Conservation (phyloP, 768 basidiomycete species). For the Trametes cingulata region DNA sequence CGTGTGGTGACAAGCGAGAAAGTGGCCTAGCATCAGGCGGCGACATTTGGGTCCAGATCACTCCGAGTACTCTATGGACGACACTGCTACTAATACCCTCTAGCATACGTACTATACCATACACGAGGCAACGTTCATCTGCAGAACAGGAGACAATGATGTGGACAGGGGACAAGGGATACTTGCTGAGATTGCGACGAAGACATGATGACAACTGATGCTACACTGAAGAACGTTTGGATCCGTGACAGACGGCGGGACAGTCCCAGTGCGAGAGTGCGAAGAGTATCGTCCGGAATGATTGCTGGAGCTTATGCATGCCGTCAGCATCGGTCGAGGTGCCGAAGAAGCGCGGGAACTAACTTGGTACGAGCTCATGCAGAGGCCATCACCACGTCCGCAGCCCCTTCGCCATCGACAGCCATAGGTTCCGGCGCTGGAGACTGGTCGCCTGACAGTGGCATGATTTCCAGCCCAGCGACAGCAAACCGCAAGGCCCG, state of each 20-base stretch:
- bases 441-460: constrained; percentile 30
- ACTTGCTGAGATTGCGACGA: neutral
- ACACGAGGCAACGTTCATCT: too few relatives aligned
- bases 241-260: too few relatives aligned
- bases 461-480: constrained; percentile 66
- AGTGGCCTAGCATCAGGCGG: constrained; percentile 15
- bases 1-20: constrained; percentile 57
- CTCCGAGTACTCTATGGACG: too few relatives aligned
- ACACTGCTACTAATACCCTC: neutral
- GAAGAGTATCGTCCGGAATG: too few relatives aligned
- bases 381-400: constrained; percentile 50
- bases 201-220: neutral
- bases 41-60: too few relatives aligned
- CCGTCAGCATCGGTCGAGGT: too few relatives aligned
- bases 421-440: neutral
- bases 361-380: constrained; percentile 28
- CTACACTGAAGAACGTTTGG: neutral
- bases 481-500: constrained; percentile 75
- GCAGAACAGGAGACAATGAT: too few relatives aligned
- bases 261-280: too few relatives aligned
- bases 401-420: constrained; percentile 24
- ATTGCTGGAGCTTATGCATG: too few relatives aligned
- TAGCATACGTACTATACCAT: too few relatives aligned
- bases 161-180: too few relatives aligned
- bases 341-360: too few relatives aligned